Percentiles rank a stretch among this genome's conserved stretches.
Conservation (phyloP, 202 grass and related monocot genomes). For the Thinopyrum obtusiflorum region DNA sequence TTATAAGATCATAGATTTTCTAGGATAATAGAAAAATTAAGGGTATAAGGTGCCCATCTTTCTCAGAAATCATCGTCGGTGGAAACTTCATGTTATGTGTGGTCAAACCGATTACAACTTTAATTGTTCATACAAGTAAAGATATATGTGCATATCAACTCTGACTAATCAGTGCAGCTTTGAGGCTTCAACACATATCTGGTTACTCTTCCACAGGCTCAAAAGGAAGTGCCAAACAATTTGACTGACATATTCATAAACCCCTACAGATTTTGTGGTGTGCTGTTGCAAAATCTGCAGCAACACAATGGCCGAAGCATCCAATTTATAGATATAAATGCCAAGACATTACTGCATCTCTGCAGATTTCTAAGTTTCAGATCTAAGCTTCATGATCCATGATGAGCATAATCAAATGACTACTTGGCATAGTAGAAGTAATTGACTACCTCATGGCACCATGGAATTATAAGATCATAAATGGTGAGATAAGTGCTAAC, state of each 20-base stretch:
- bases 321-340: not conserved
- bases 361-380: not conserved
- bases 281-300: not conserved
- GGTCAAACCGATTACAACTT: not conserved
- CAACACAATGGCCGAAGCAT: not conserved
- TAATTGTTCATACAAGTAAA: not conserved
- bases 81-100: not conserved
- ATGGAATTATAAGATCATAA: not conserved
- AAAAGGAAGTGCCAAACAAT: not conserved
- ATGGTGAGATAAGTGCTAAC: constrained; percentile 4
- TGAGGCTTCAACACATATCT: not conserved
- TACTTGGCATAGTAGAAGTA: not conserved
- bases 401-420: constrained; percentile 1
- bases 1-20: not conserved
- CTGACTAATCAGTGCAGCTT: not conserved
- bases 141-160: not conserved
- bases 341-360: not conserved
- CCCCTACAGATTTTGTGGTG: not conserved
- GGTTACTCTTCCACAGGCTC: not conserved
- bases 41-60: not conserved
- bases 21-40: not conserved
- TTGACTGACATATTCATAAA: not conserved
- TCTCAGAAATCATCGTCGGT: not conserved
- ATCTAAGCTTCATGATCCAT: not conserved
- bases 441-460: not conserved